Conservation (phyloP, 2,329 filamentous ascomycete species). For the Xylariaceae sp. region DNA sequence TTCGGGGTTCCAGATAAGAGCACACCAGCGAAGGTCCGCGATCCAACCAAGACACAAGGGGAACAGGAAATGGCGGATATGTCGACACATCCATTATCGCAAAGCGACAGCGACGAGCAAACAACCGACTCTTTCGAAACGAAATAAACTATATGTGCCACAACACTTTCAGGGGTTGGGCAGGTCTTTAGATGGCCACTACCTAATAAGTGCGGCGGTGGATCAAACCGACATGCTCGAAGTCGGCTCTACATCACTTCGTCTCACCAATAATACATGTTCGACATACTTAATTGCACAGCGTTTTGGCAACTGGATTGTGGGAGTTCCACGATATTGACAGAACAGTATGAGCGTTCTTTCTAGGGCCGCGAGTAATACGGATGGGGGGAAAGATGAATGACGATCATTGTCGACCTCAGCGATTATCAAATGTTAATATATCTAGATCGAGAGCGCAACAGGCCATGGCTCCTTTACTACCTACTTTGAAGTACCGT, state of each 20-base stretch:
- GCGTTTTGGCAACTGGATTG: background rate
- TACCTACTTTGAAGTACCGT: background rate
- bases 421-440: constrained; percentile 1
- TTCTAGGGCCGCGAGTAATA: background rate
- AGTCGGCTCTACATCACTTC: background rate
- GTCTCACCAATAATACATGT: background rate
- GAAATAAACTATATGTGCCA: background rate
- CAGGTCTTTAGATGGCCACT: background rate
- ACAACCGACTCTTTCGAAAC: constrained; percentile 11
- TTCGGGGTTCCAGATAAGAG: constrained; percentile 28
- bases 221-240: too few species aligned
- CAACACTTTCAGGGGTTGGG: background rate
- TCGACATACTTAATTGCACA: background rate
- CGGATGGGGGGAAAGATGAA: background rate
- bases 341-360: background rate
- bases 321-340: background rate
- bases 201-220: too few species aligned
- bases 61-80: constrained; percentile 29
- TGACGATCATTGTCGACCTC: background rate
- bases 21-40: background rate
- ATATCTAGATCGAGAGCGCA: constrained; percentile 1
- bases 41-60: constrained; percentile 1
- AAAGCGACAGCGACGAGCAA: constrained; percentile 9
- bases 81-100: constrained; percentile 4
- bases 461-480: background rate